Evolutionary conservation across 2,329 filamentous ascomycete genomes (phyloP).

Genomic region (Stachybotrys chartarum): DNA sequence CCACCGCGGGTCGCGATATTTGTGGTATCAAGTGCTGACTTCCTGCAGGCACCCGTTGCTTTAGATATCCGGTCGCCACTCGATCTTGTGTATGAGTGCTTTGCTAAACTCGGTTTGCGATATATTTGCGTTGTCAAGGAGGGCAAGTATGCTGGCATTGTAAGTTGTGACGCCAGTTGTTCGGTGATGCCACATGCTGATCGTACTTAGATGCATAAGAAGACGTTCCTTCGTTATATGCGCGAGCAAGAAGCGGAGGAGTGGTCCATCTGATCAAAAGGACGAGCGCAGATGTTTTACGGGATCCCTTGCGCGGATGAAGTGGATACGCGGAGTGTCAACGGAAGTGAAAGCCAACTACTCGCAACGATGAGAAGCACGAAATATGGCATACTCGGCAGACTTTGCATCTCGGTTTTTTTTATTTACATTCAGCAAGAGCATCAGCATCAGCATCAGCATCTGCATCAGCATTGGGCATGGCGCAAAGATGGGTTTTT

Average conservation of each 20-base stretch:
- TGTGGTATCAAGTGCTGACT: slow-evolving; percentile 6
- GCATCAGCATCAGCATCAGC: slow-evolving; percentile 1
- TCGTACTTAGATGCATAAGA: slow-evolving; percentile 71
- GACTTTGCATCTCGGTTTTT: not conserved
- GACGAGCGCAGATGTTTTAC: no score
- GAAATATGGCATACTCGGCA: not conserved
- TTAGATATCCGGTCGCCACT: slow-evolving; percentile 86
- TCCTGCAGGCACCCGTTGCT: slow-evolving; percentile 66
- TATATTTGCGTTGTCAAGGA: slow-evolving; percentile 87
- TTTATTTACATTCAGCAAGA: slow-evolving; percentile 3
- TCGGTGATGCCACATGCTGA: slow-evolving; percentile 4
- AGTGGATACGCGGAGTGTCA: no score
- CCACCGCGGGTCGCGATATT: not conserved
- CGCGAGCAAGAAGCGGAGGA: slow-evolving; percentile 64
- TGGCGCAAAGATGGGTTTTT: not conserved
- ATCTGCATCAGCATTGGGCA: slow-evolving; percentile 9
- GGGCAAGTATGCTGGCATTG: slow-evolving; percentile 82
- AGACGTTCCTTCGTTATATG: slow-evolving; percentile 91
- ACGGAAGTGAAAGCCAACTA: no score
- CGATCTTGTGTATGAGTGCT: slow-evolving; percentile 94
- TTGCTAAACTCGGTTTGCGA: slow-evolving; percentile 84
- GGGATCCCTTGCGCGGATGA: no score
- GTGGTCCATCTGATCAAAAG: slow-evolving; percentile 4
- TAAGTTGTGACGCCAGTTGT: slow-evolving; percentile 34
- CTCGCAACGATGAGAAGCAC: no score